A percentile compares a stretch with the other conserved stretches of the same genome.
Conservation (phyloP, 768 basidiomycete genomes). For the Boletellus ananas region DNA sequence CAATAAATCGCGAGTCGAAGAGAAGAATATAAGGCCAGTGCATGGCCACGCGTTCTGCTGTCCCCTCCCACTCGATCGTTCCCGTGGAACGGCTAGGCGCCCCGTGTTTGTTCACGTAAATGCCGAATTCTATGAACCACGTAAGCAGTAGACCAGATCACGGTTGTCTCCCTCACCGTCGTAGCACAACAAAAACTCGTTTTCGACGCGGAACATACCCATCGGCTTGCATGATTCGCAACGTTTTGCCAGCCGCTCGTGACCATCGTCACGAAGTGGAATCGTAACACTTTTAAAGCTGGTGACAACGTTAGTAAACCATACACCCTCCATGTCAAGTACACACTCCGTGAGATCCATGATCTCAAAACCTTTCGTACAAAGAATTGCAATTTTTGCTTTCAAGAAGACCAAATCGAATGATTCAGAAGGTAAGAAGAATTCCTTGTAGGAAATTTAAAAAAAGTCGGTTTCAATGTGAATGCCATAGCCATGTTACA, state of each 20-base stretch:
- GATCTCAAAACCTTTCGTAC: slow-evolving; percentile 94
- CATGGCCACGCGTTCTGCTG: slow-evolving; percentile 82
- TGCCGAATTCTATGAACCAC: slow-evolving; percentile 66
- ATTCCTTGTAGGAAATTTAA: slow-evolving; percentile 54
- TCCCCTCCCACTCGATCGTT: slow-evolving; percentile 93
- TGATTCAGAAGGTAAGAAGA: slow-evolving; percentile 89
- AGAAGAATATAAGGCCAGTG: slow-evolving; percentile 86
- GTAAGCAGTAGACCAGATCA: slow-evolving; percentile 2
- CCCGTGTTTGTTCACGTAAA: slow-evolving; percentile 92
- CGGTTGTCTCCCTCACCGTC: slow-evolving; percentile 52
- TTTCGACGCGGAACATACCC: slow-evolving; percentile 88
- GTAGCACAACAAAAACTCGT: slow-evolving; percentile 87
- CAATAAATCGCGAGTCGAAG: slow-evolving; percentile 87
- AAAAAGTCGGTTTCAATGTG: neutral
- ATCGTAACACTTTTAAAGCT: slow-evolving; percentile 89
- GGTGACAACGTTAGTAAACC: neutral
- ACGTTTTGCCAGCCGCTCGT: slow-evolving; percentile 70
- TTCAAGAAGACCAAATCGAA: slow-evolving; percentile 91
- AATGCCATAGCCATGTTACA: slow-evolving; percentile 4
- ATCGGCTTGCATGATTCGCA: slow-evolving; percentile 79
- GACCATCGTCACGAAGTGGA: slow-evolving; percentile 72
- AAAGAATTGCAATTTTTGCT: slow-evolving; percentile 88
- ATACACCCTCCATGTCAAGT: neutral
- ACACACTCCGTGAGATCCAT: slow-evolving; percentile 92
- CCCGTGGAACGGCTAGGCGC: slow-evolving; percentile 67